Evolutionary conservation across 768 basidiomycete genomes (phyloP).

Genomic region (Pleurotus pulmonarius): DNA sequence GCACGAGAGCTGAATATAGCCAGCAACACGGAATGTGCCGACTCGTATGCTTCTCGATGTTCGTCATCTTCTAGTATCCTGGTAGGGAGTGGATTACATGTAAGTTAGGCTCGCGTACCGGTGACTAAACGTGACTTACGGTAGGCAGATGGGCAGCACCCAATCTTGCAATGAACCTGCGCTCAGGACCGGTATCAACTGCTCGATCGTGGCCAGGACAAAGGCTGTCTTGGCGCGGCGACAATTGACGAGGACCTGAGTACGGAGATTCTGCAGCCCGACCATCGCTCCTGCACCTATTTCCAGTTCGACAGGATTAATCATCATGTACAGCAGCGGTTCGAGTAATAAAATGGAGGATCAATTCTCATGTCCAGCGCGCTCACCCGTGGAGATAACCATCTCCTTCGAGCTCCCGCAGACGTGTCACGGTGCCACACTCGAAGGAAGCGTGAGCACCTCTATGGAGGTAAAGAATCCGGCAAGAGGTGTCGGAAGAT

Average conservation of each 20-base stretch:
- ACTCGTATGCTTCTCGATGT: slow-evolving; percentile 79
- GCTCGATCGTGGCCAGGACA: slow-evolving; percentile 72
- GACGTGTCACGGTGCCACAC: background rate
- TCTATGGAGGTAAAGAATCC: too few relatives aligned
- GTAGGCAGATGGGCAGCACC: slow-evolving; percentile 60
- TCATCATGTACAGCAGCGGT: background rate
- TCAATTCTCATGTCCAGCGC: slow-evolving; percentile 3
- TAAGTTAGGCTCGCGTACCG: slow-evolving; percentile 1
- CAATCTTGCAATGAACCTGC: slow-evolving; percentile 47
- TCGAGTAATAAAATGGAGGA: background rate
- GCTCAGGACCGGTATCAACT: slow-evolving; percentile 62
- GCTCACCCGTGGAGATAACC: slow-evolving; percentile 6
- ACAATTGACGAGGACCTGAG: slow-evolving; percentile 10
- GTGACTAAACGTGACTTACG: slow-evolving; percentile 41
- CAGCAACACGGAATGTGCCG: slow-evolving; percentile 80
- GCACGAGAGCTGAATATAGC: slow-evolving; percentile 66
- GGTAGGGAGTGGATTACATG: background rate
- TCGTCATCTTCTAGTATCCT: slow-evolving; percentile 4
- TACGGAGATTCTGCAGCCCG: slow-evolving; percentile 16
- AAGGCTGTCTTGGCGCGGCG: slow-evolving; percentile 51
- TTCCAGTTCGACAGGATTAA: background rate
- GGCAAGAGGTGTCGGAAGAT: background rate
- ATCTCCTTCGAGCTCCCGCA: background rate
- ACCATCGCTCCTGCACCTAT: slow-evolving; percentile 6
- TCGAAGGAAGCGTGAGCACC: too few relatives aligned